A percentile compares a stretch with the other conserved stretches of the same genome.
These are phyloP conservation scores for Penicillium sp. DNA, from an alignment of 2,329 filamentous ascomycete genomes.

Conservation along the genomic window DNA sequence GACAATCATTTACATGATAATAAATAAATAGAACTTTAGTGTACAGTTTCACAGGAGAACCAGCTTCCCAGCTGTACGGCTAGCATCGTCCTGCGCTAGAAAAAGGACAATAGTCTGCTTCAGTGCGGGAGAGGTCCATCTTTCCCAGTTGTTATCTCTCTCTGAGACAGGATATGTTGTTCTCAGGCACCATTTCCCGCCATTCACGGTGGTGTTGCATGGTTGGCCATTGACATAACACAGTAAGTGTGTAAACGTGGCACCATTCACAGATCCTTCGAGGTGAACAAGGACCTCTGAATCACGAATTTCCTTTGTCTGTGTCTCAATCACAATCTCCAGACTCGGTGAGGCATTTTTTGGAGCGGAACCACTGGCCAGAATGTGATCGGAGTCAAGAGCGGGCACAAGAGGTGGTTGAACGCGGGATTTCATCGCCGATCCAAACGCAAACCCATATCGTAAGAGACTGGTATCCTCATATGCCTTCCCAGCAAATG, in stretches of 20 bases:
- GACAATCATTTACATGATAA: neutral
- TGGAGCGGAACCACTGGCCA: neutral
- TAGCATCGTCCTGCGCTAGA: conserved; percentile 11
- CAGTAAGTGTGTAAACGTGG: conserved; percentile 6
- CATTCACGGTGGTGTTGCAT: conserved; percentile 13
- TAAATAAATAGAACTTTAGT: neutral
- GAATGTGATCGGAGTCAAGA: conserved; percentile 23
- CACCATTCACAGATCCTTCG: conserved; percentile 10
- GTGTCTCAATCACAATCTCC: conserved; percentile 8
- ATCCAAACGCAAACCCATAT: conserved; percentile 30
- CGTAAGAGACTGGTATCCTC: conserved; percentile 38
- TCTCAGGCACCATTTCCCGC: conserved; percentile 15
- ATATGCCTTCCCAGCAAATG: conserved; percentile 53
- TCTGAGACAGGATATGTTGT: conserved; percentile 22
- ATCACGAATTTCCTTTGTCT: conserved; percentile 9
- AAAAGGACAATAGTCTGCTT: conserved; percentile 26
- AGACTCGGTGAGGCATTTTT: neutral
- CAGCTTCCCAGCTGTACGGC: conserved; percentile 19
- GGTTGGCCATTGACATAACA: conserved; percentile 26
- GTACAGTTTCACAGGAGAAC: conserved; percentile 19
- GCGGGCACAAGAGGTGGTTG: conserved; percentile 20
- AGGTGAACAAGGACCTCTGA: conserved; percentile 8
- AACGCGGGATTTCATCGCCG: conserved; percentile 19
- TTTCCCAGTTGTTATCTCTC: conserved; percentile 25
- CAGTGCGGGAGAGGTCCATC: conserved; percentile 27